Evolutionary conservation across 257 asterid species (phyloP).

Genomic region (Nyctanthes arbortristis): DNA sequence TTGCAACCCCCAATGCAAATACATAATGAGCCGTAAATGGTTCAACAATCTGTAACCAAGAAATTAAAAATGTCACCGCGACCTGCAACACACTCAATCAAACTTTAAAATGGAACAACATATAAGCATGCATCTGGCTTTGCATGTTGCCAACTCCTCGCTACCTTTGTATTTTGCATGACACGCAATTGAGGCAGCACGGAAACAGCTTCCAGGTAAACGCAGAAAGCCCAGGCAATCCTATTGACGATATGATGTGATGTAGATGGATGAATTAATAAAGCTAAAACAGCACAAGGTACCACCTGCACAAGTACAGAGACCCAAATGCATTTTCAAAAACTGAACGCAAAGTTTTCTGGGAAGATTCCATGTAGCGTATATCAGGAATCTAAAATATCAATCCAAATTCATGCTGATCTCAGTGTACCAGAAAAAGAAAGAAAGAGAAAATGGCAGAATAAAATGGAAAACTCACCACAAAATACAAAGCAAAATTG

Average conservation of each 20-base stretch:
- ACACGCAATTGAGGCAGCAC: slow-evolving; percentile 72
- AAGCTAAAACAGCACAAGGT: slow-evolving; percentile 59
- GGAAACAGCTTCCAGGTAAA: slow-evolving; percentile 64
- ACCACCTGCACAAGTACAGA: slow-evolving; percentile 37
- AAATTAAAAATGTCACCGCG: slow-evolving; percentile 3
- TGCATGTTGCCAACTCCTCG: not conserved
- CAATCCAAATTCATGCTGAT: not conserved
- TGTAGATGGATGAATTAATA: slow-evolving; percentile 53
- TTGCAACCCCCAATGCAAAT: slow-evolving; percentile 68
- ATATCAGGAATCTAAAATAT: not conserved
- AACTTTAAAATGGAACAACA: not conserved
- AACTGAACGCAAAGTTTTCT: not conserved
- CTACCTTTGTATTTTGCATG: slow-evolving; percentile 69
- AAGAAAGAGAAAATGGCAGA: not conserved
- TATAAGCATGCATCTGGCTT: not conserved
- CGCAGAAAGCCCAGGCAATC: slow-evolving; percentile 70
- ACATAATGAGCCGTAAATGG: slow-evolving; percentile 72
- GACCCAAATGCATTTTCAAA: not conserved
- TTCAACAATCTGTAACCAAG: slow-evolving; percentile 54
- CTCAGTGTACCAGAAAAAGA: not conserved
- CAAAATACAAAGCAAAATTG: slow-evolving; percentile 57
- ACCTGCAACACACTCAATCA: not conserved
- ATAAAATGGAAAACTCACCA: slow-evolving; percentile 50
- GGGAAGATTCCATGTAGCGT: not conserved
- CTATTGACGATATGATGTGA: slow-evolving; percentile 44